phyloP scores from a whole-genome alignment of 805 yeast species.

The Wickerhamiella qilinensis region DNA sequence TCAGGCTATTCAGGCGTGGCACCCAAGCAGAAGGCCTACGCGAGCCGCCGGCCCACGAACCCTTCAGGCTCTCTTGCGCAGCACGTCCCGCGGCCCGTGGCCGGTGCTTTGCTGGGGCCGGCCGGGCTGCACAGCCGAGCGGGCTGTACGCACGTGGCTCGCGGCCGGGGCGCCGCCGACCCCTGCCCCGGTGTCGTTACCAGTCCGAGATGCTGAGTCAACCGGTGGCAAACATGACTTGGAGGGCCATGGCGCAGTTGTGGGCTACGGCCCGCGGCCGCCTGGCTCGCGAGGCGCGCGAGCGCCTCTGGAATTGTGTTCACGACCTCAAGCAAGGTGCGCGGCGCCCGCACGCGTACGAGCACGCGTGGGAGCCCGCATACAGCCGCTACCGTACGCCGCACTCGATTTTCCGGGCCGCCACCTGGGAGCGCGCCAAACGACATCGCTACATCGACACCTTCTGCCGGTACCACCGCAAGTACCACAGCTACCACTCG shows the following conservation, averaged over 20 bases:
- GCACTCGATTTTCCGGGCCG: background rate
- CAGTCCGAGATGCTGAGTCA: slow-evolving; percentile 1
- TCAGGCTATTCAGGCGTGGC: too few relatives aligned
- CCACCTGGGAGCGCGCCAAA: background rate
- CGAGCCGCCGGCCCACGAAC: too few relatives aligned
- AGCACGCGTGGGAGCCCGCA: background rate
- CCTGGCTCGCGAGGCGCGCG: background rate
- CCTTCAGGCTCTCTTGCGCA: too few relatives aligned
- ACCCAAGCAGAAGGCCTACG: too few relatives aligned
- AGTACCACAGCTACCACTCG: background rate
- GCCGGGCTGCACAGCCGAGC: too few relatives aligned
- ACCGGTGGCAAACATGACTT: slow-evolving; percentile 1
- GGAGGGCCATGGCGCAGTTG: background rate
- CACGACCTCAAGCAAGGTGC: background rate
- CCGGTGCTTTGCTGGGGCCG: too few relatives aligned
- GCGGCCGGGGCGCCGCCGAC: too few relatives aligned
- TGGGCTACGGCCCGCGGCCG: too few relatives aligned
- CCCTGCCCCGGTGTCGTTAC: too few relatives aligned
- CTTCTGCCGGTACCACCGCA: background rate
- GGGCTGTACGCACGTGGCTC: too few relatives aligned
- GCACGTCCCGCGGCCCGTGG: too few relatives aligned
- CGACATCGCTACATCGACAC: background rate
- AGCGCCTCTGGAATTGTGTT: background rate
- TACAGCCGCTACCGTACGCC: background rate
- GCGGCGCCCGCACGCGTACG: background rate